A percentile compares a stretch with the other conserved stretches of the same genome.
Conservation (phyloP, 192 early-diverging fungal species). For the Umbelopsis sp. region DNA sequence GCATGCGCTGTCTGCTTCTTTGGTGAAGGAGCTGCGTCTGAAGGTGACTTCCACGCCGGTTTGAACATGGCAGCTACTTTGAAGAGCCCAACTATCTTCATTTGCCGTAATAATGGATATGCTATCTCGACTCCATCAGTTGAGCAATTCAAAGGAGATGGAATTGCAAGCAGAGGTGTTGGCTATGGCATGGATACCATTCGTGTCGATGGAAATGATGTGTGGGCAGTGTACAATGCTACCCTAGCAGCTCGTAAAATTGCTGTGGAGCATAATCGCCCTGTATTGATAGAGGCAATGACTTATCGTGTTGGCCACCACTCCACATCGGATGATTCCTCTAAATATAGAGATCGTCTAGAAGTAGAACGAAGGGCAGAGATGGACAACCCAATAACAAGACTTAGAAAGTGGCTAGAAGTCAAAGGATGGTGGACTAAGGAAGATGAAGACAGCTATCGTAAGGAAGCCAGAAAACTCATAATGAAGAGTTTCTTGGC, state of each 20-base stretch:
- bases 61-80: slow-evolving; percentile 97
- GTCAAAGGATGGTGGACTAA: slow-evolving; percentile 83
- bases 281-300: slow-evolving; percentile 96
- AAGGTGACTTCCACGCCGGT: slow-evolving; percentile 98
- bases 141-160: slow-evolving; percentile 98
- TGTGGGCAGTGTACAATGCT: slow-evolving; percentile 96
- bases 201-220: slow-evolving; percentile 98
- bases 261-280: slow-evolving; percentile 79
- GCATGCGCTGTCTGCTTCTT: slow-evolving; percentile 93
- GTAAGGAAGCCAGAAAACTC: slow-evolving; percentile 65
- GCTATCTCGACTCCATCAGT: slow-evolving; percentile 94
- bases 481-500: slow-evolving; percentile 82
- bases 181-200: slow-evolving; percentile 98
- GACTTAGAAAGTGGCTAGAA: slow-evolving; percentile 91
- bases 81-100: slow-evolving; percentile 89
- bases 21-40: slow-evolving; percentile 96
- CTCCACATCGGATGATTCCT: slow-evolving; percentile 97
- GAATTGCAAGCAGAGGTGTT: slow-evolving; percentile 91
- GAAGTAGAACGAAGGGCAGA: slow-evolving; percentile 91
- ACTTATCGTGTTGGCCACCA: slow-evolving; percentile 98
- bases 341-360: slow-evolving; percentile 89
- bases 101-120: slow-evolving; percentile 99
- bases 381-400: slow-evolving; percentile 85
- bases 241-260: slow-evolving; percentile 82
- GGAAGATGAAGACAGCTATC: slow-evolving; percentile 66